phyloP scores from a whole-genome alignment of 1,139 yeast genomes.

The Pichia sp. region DNA sequence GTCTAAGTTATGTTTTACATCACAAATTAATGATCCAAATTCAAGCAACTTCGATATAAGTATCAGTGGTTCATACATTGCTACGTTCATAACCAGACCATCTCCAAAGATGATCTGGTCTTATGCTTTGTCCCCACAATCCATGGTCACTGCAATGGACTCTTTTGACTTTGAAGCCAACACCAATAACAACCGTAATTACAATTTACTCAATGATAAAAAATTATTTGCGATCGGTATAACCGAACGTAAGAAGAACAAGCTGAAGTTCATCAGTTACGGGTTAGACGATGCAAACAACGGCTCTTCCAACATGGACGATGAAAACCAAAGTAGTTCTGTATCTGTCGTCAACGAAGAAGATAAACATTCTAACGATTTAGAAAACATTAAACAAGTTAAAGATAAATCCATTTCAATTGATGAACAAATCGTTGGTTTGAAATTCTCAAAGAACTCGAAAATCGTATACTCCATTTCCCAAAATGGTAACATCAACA shows the following conservation, averaged over 20 bases:
- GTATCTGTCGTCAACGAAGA: constrained; percentile 29
- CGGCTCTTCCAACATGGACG: constrained; percentile 28
- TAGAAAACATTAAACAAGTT: constrained; percentile 27
- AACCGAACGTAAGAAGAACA: constrained; percentile 46
- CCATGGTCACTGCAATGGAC: constrained; percentile 38
- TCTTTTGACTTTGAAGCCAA: constrained; percentile 18
- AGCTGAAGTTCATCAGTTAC: constrained; percentile 39
- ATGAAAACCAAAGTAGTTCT: constrained; percentile 29
- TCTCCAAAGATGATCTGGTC: constrained; percentile 80
- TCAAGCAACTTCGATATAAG: constrained; percentile 49
- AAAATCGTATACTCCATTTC: constrained; percentile 41
- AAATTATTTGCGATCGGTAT: constrained; percentile 40
- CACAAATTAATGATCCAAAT: constrained; percentile 25
- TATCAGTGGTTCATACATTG: constrained; percentile 73
- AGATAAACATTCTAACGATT: constrained; percentile 25
- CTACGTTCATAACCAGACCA: constrained; percentile 71
- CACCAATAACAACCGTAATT: background rate
- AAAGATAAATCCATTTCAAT: constrained; percentile 31
- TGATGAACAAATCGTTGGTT: constrained; percentile 34
- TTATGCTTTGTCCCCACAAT: constrained; percentile 64
- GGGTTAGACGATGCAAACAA: constrained; percentile 22
- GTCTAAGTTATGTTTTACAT: constrained; percentile 25
- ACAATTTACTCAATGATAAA: constrained; percentile 16
- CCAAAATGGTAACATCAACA: constrained; percentile 39
- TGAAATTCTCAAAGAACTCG: constrained; percentile 38